Percentiles rank a stretch among this genome's conserved stretches.
phyloP scores from a whole-genome alignment of 768 basidiomycete genomes.

The Boletus insuetus region DNA sequence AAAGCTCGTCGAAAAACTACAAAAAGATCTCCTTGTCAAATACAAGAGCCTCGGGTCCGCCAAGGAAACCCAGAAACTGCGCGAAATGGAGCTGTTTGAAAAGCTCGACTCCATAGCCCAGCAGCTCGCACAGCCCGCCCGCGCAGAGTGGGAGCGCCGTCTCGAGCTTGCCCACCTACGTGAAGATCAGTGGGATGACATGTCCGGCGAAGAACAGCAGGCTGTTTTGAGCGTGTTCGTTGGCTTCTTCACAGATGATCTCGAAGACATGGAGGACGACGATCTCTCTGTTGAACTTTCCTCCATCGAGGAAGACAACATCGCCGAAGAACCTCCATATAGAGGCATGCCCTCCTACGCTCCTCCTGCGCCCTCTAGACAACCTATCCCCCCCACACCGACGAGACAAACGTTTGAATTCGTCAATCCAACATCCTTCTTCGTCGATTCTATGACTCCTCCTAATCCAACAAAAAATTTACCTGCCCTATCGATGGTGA shows the following conservation, averaged over 20 bases:
- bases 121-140: slow-evolving; percentile 30
- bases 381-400: slow-evolving; percentile 20
- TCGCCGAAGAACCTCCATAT: slow-evolving; percentile 17
- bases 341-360: slow-evolving; percentile 1
- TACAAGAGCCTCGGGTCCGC: slow-evolving; percentile 28
- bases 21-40: slow-evolving; percentile 29
- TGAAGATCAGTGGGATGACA: slow-evolving; percentile 33
- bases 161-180: slow-evolving; percentile 28
- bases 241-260: slow-evolving; percentile 29
- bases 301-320: slow-evolving; percentile 19
- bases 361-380: slow-evolving; percentile 7
- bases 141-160: slow-evolving; percentile 34
- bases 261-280: slow-evolving; percentile 21
- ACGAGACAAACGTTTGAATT: slow-evolving; percentile 22
- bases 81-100: slow-evolving; percentile 29
- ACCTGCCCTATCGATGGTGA: slow-evolving; percentile 32
- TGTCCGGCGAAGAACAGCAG: slow-evolving; percentile 32
- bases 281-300: slow-evolving; percentile 1
- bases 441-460: slow-evolving; percentile 18
- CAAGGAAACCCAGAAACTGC: slow-evolving; percentile 28
- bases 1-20: slow-evolving; percentile 29
- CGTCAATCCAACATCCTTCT: slow-evolving; percentile 30
- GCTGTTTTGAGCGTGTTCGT: slow-evolving; percentile 29
- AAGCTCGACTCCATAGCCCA: slow-evolving; percentile 19
- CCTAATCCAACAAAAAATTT: slow-evolving; percentile 26